Conservation (phyloP, 1,284 basidiomycete genomes). For the Grifola frondosa region DNA sequence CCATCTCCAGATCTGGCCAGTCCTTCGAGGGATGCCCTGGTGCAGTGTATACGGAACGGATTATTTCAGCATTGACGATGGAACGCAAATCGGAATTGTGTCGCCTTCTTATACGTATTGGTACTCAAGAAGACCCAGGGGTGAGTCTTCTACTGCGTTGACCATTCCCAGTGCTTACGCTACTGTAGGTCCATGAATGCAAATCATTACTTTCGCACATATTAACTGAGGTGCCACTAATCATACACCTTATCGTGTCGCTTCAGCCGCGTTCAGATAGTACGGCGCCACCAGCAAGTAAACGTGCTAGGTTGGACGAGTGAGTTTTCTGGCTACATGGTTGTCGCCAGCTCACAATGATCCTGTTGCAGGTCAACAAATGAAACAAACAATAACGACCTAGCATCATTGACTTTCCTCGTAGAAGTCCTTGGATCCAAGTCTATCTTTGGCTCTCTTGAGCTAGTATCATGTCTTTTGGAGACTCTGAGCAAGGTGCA, state of each 20-base stretch:
- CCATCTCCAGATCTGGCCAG: no score
- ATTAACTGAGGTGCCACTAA: conserved; percentile 50
- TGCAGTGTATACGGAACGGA: conserved; percentile 46
- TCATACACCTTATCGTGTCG: conserved; percentile 58
- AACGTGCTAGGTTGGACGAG: conserved; percentile 62
- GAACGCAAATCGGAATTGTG: conserved; percentile 59
- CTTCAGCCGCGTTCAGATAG: conserved; percentile 47
- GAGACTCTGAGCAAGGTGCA: conserved; percentile 73
- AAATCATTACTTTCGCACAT: conserved; percentile 50
- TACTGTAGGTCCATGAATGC: conserved; percentile 47
- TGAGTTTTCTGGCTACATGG: conserved; percentile 33
- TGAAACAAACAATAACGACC: conserved; percentile 25
- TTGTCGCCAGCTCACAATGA: conserved; percentile 2
- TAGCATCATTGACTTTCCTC: conserved; percentile 55
- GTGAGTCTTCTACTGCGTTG: conserved; percentile 37
- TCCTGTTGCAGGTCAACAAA: conserved; percentile 1
- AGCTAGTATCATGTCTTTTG: conserved; percentile 73
- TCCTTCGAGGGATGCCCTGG: conserved; percentile 40
- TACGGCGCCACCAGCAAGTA: conserved; percentile 49
- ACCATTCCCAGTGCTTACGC: background rate
- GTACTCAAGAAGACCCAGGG: conserved; percentile 42
- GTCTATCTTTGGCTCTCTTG: conserved; percentile 64
- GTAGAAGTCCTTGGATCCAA: conserved; percentile 72
- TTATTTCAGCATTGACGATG: conserved; percentile 51
- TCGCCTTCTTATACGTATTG: conserved; percentile 50